phyloP scores from a whole-genome alignment of 495 filamentous ascomycete species.

The Oidiodendron maius region DNA sequence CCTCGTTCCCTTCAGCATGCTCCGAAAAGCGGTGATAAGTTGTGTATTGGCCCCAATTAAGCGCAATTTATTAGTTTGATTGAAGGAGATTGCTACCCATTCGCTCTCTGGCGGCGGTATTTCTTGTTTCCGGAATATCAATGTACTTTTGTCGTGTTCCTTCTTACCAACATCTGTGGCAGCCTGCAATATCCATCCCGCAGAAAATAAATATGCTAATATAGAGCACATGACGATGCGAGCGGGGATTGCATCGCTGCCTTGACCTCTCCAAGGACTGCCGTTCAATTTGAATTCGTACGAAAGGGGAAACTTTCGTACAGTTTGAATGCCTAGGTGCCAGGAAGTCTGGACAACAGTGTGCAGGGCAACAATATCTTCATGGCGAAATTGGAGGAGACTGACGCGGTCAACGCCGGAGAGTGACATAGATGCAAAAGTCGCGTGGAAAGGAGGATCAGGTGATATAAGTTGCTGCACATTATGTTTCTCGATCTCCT shows the following conservation, averaged over 20 bases:
- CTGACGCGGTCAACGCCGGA: conserved; percentile 13
- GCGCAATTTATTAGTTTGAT: conserved; percentile 7
- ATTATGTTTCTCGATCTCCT: too few relatives aligned
- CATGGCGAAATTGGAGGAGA: conserved; percentile 10
- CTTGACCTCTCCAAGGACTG: conserved; percentile 12
- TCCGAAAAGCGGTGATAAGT: conserved; percentile 1
- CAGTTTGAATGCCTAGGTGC: conserved; percentile 10
- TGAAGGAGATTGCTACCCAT: conserved; percentile 16
- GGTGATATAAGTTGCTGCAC: too few relatives aligned
- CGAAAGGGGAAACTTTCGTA: conserved; percentile 5
- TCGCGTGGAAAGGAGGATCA: conserved; percentile 10
- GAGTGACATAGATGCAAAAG: conserved; percentile 17
- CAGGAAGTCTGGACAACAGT: conserved; percentile 1
- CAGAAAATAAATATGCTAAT: conserved; percentile 13
- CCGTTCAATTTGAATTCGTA: conserved; percentile 17
- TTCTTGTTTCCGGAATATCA: conserved; percentile 16
- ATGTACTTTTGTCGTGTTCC: conserved; percentile 10
- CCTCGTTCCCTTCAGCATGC: neutral
- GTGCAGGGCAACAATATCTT: conserved; percentile 6
- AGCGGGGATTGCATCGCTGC: conserved; percentile 7
- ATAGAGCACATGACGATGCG: conserved; percentile 9
- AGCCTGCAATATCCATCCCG: conserved; percentile 17
- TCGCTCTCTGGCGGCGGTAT: conserved; percentile 7
- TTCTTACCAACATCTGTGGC: conserved; percentile 13
- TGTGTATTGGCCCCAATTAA: conserved; percentile 12